These are phyloP conservation scores for Fusarium torulosum DNA, from an alignment of 2,329 filamentous ascomycete genomes.

Conservation along the genomic window DNA sequence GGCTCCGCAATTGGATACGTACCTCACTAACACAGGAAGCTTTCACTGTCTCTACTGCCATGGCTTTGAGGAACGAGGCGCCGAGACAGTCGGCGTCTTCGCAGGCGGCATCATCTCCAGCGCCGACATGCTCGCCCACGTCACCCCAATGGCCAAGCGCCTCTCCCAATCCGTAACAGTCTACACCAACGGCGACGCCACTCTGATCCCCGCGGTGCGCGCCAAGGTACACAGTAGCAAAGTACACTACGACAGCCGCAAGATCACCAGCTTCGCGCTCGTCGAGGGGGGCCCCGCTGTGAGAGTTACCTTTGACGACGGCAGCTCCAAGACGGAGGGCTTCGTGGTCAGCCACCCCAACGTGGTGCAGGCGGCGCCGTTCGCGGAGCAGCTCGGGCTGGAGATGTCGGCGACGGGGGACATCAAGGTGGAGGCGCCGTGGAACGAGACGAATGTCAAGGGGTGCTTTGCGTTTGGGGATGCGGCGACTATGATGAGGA, in stretches of 20 bases:
- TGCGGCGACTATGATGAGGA: slow-evolving; percentile 52
- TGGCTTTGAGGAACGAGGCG: slow-evolving; percentile 68
- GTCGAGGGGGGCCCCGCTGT: slow-evolving; percentile 48
- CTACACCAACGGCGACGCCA: slow-evolving; percentile 63
- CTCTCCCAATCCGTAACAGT: slow-evolving; percentile 61
- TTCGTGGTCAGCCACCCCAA: slow-evolving; percentile 58
- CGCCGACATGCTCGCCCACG: slow-evolving; percentile 52
- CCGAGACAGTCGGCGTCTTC: slow-evolving; percentile 60
- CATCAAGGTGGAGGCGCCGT: slow-evolving; percentile 58
- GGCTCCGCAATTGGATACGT: not conserved
- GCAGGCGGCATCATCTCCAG: slow-evolving; percentile 54
- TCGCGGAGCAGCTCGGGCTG: slow-evolving; percentile 59
- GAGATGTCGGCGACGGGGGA: slow-evolving; percentile 58
- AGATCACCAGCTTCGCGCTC: slow-evolving; percentile 50
- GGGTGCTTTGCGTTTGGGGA: slow-evolving; percentile 69
- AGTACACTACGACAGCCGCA: slow-evolving; percentile 55
- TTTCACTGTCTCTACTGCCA: slow-evolving; percentile 73
- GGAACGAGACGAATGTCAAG: slow-evolving; percentile 62
- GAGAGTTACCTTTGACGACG: slow-evolving; percentile 57
- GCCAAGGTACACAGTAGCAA: slow-evolving; percentile 49
- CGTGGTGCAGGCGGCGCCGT: slow-evolving; percentile 56
- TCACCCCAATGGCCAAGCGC: slow-evolving; percentile 59
- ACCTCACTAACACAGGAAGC: slow-evolving; percentile 32
- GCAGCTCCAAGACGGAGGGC: slow-evolving; percentile 52
- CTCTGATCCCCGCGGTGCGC: slow-evolving; percentile 49